phyloP scores from a whole-genome alignment of 208 protist genomes.

The Crithidia bombi region DNA sequence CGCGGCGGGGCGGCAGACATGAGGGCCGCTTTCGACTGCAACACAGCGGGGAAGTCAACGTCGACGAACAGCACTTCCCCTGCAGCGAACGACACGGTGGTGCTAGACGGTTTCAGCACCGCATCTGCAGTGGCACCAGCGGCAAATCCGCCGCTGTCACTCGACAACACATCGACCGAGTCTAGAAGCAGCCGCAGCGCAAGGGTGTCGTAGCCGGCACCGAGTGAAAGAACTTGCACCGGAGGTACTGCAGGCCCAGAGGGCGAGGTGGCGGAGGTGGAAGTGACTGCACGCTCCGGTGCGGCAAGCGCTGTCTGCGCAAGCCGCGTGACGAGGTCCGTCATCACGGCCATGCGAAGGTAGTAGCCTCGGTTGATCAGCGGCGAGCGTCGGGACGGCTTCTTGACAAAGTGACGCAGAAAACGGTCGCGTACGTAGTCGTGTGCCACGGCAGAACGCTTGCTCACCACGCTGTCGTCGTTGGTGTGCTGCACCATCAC shows the following conservation, averaged over 20 bases:
- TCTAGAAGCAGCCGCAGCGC: conserved; percentile 63
- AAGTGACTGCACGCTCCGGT: conserved; percentile 1
- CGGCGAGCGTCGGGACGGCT: conserved; percentile 77
- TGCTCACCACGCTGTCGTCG: conserved; percentile 91
- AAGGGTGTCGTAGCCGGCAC: conserved; percentile 89
- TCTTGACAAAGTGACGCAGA: conserved; percentile 84
- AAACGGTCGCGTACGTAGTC: conserved; percentile 80
- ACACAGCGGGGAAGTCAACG: conserved; percentile 84
- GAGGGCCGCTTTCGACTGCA: conserved; percentile 71
- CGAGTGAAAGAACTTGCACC: conserved; percentile 87
- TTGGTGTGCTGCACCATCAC: conserved; percentile 90
- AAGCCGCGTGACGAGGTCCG: conserved; percentile 57
- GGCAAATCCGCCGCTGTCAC: no score
- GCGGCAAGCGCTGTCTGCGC: conserved; percentile 27
- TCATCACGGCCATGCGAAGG: conserved; percentile 85
- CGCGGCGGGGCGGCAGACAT: conserved; percentile 60
- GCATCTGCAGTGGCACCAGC: background rate
- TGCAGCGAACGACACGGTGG: conserved; percentile 6
- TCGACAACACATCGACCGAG: conserved; percentile 17
- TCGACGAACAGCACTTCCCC: conserved; percentile 71
- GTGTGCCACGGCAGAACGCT: conserved; percentile 82
- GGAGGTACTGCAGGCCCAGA: background rate
- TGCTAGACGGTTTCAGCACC: background rate
- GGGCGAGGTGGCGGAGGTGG: background rate
- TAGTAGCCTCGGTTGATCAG: conserved; percentile 93